Conservation (phyloP, 495 filamentous ascomycete species). For the Penicillium canariense region DNA sequence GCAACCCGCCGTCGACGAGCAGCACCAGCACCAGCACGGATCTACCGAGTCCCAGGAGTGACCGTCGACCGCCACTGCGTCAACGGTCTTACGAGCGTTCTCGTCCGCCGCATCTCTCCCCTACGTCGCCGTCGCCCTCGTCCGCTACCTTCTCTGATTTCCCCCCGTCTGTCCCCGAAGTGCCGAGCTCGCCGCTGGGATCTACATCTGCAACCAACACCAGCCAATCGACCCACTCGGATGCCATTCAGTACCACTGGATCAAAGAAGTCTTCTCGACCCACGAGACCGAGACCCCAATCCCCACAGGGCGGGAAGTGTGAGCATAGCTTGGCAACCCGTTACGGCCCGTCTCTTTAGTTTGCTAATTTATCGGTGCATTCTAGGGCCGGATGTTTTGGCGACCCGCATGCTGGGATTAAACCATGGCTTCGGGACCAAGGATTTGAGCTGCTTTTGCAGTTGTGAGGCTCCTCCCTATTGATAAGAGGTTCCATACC, state of each 20-base stretch:
- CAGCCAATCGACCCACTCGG: conserved; percentile 34
- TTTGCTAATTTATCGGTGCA: neutral
- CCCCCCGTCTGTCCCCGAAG: conserved; percentile 40
- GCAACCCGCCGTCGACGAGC: conserved; percentile 18
- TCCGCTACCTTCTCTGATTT: conserved; percentile 34
- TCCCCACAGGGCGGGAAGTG: conserved; percentile 40
- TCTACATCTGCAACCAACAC: conserved; percentile 30
- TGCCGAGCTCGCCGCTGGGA: conserved; percentile 40
- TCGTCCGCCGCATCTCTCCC: conserved; percentile 31
- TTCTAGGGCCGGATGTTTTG: conserved; percentile 48
- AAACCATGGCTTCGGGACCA: conserved; percentile 36
- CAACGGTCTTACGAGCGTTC: conserved; percentile 42
- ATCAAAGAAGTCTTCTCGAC: conserved; percentile 47
- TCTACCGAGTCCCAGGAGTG: conserved; percentile 29
- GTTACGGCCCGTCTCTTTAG: neutral
- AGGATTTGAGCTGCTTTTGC: conserved; percentile 40
- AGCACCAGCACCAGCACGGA: conserved; percentile 28
- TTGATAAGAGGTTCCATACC: neutral
- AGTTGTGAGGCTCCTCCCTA: conserved; percentile 39
- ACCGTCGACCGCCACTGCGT: conserved; percentile 24
- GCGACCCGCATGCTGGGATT: conserved; percentile 37
- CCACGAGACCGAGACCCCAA: conserved; percentile 35
- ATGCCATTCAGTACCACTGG: conserved; percentile 48
- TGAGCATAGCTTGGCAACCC: conserved; percentile 22
- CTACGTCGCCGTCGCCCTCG: conserved; percentile 35